Evolutionary conservation across 352 stramenopile species (phyloP), one percentile per base, ranked within the genome.

Genomic region (Phytopythium kandeliae): DNA sequence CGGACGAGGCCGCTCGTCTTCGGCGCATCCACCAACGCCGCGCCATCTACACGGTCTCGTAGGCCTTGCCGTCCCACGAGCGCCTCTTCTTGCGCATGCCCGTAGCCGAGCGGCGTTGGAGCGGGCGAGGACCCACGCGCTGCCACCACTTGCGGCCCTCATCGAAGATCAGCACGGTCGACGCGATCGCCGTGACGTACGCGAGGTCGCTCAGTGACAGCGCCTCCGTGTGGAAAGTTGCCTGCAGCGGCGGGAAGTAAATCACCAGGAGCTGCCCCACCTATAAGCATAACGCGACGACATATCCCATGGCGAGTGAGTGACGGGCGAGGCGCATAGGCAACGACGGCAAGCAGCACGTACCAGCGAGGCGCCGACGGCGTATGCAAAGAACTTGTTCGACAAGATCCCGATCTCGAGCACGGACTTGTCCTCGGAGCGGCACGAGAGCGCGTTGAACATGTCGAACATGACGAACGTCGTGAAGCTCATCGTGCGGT

Each of bases 381-480:
- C 94, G 61, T 90, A 96, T 30, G 94, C 67, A 58, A 98, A 99
- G 30, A 95, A 82, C 45, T 78, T 86, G 71, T 99, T 99, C 54
- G 89, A 96, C 9, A 96, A 65, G 12, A 96, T 64, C 19, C 76
- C 85, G 25, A 98, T 89, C 61, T 97, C 72, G 30, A 97, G 97
- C 40, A 98, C 84, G 31, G 86, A 96, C 63, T 95, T 94, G 67
- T 97, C 89, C 12, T 96, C 87, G 33, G 91, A 98, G 53, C 96
- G 90, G 67, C 96, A 99, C 31, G 87, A 96, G 40, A 98, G 92
- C 11, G 96, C 96, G 69, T 98, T 99, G 67, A 98, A 97, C 69
- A 99, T 97, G 76, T 99, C 96, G 37, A 97, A 98, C 72, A 98
- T 96, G 25, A 98, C 95, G 66, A 99, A 99, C 13, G 92, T 98